These are phyloP conservation scores for Cadophora malorum DNA, from an alignment of 2,329 filamentous ascomycete species.

Conservation along the genomic window DNA sequence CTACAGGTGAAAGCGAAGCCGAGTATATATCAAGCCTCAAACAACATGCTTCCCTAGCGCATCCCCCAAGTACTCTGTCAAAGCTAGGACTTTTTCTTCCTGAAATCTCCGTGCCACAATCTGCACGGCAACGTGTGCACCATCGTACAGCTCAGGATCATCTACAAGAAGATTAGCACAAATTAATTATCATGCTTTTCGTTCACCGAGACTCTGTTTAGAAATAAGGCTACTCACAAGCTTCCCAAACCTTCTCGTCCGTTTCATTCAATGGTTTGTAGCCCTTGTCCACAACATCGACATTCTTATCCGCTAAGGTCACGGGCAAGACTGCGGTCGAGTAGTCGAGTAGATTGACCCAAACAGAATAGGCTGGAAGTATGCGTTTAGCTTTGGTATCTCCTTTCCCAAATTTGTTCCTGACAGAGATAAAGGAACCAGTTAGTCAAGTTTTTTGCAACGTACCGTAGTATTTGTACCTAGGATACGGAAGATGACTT, in stretches of 20 bases:
- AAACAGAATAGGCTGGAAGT: slow-evolving; percentile 32
- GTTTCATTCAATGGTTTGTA: slow-evolving; percentile 51
- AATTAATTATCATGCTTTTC: no score
- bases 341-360: slow-evolving; percentile 62
- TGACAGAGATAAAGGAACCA: slow-evolving; percentile 15
- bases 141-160: slow-evolving; percentile 50
- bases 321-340: slow-evolving; percentile 62
- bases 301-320: slow-evolving; percentile 52
- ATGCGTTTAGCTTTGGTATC: slow-evolving; percentile 32
- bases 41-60: slow-evolving; percentile 37
- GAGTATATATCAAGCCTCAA: background rate
- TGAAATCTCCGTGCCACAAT: slow-evolving; percentile 58
- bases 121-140: slow-evolving; percentile 59
- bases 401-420: slow-evolving; percentile 27
- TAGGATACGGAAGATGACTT: background rate
- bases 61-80: slow-evolving; percentile 39
- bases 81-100: slow-evolving; percentile 60
- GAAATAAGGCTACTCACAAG: slow-evolving; percentile 56
- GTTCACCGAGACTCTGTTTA: no score
- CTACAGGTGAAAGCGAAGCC: no score
- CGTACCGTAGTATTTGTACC: slow-evolving; percentile 48
- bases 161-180: slow-evolving; percentile 60
- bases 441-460: slow-evolving; percentile 20
- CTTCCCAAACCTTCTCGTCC: slow-evolving; percentile 53
- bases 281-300: slow-evolving; percentile 46